Percentiles rank a stretch among this genome's conserved stretches.
These are phyloP conservation scores for Geranium brycei DNA, from an alignment of 345 rosid genomes.

Conservation along the genomic window DNA sequence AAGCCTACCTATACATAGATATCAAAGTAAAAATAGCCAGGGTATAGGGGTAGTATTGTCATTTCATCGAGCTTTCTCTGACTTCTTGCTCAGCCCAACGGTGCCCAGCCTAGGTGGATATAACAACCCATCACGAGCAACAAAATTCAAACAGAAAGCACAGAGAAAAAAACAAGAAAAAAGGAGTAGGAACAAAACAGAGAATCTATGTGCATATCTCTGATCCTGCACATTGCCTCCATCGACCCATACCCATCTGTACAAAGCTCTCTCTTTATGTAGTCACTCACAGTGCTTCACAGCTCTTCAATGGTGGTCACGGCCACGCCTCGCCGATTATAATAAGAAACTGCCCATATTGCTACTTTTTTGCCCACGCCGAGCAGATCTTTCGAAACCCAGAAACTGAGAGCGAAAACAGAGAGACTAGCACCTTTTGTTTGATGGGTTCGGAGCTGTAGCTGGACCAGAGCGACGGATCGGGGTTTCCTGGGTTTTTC, in stretches of 20 bases:
- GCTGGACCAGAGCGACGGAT: background rate
- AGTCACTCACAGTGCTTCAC: background rate
- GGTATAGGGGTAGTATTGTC: no score
- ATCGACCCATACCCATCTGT: background rate
- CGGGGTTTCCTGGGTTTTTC: constrained; percentile 3
- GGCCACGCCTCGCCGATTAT: background rate
- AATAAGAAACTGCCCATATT: no score
- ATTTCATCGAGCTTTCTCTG: no score
- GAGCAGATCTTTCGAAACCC: background rate
- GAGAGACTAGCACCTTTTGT: background rate
- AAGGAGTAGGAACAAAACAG: background rate
- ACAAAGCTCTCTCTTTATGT: background rate
- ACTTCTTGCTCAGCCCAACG: no score
- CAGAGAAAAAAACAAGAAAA: no score
- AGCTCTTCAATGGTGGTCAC: background rate
- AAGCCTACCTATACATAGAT: no score
- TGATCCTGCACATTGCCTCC: background rate
- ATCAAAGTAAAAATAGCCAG: no score
- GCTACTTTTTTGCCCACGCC: no score
- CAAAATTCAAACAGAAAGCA: no score
- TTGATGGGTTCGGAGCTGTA: background rate
- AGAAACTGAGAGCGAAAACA: background rate
- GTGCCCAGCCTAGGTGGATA: no score
- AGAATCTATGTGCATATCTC: constrained; percentile 1
- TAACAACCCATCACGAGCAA: no score